Conservation (phyloP, 2,329 filamentous ascomycete species). For the Sclerotinia subarctica region DNA sequence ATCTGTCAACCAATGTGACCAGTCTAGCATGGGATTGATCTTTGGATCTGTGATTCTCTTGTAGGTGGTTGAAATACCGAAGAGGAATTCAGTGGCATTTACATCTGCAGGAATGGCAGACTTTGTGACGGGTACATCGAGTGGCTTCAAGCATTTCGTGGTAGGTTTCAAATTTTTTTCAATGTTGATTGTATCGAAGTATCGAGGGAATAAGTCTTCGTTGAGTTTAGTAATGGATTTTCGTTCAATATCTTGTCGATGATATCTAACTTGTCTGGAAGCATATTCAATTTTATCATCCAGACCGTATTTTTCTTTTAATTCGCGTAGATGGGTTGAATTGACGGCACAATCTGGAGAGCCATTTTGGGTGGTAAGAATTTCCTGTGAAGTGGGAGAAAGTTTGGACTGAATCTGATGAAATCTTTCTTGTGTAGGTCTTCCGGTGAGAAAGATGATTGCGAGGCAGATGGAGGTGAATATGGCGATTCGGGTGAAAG, state of each 20-base stretch:
- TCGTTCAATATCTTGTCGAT: constrained; percentile 48
- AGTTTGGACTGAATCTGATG: constrained; percentile 20
- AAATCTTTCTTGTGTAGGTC: constrained; percentile 20
- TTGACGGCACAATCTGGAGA: constrained; percentile 48
- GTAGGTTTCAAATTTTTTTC: constrained; percentile 43
- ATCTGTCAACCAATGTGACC: constrained; percentile 59
- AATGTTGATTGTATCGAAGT: constrained; percentile 49
- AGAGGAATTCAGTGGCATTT: constrained; percentile 56
- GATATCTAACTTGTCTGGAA: constrained; percentile 53
- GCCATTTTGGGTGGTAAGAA: constrained; percentile 1
- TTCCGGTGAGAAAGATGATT: constrained; percentile 29
- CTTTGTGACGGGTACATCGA: constrained; percentile 50
- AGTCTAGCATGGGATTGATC: constrained; percentile 54
- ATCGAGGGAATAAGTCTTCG: constrained; percentile 46
- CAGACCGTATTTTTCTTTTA: constrained; percentile 49
- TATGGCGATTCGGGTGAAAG: constrained; percentile 28
- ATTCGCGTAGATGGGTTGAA: constrained; percentile 44
- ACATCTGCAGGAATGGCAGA: constrained; percentile 51
- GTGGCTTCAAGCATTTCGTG: constrained; percentile 48
- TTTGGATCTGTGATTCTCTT: constrained; percentile 50
- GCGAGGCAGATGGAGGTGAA: constrained; percentile 30
- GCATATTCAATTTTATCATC: constrained; percentile 53
- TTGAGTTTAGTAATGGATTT: constrained; percentile 51
- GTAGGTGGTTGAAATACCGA: constrained; percentile 58
- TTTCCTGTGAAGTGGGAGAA: constrained; percentile 20